These are phyloP conservation scores for Kurtzmaniella quercitrusa DNA, from an alignment of 1,139 yeast species.

Conservation along the genomic window DNA sequence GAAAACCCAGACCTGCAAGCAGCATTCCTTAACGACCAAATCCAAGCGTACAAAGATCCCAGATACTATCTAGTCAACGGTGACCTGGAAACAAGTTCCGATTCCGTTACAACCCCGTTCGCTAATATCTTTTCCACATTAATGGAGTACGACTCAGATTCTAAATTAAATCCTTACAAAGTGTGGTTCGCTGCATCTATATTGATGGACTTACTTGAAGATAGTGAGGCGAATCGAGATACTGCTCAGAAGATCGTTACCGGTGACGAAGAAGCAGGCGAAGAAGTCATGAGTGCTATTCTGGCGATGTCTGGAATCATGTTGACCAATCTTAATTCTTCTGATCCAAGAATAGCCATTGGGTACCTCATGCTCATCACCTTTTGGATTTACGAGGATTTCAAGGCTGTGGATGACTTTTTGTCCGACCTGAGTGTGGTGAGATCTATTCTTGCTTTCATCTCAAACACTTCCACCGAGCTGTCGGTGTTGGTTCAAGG, in stretches of 20 bases:
- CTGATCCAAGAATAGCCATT: constrained; percentile 73
- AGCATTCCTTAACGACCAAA: constrained; percentile 64
- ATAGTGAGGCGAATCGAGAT: constrained; percentile 47
- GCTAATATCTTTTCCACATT: constrained; percentile 64
- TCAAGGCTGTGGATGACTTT: constrained; percentile 71
- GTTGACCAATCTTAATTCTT: constrained; percentile 56
- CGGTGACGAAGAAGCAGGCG: constrained; percentile 66
- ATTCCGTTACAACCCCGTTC: constrained; percentile 19
- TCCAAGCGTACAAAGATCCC: constrained; percentile 38
- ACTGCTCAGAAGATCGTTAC: constrained; percentile 52
- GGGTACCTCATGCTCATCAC: constrained; percentile 76
- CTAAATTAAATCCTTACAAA: constrained; percentile 77
- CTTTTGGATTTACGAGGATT: constrained; percentile 77
- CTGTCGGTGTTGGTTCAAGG: constrained; percentile 67
- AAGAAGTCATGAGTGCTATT: constrained; percentile 68
- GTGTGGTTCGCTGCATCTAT: constrained; percentile 80
- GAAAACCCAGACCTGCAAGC: constrained; percentile 60
- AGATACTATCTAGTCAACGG: constrained; percentile 12
- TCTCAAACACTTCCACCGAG: constrained; percentile 59
- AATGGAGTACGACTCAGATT: constrained; percentile 74
- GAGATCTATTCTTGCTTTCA: constrained; percentile 62
- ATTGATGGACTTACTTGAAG: constrained; percentile 60
- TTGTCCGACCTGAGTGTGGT: constrained; percentile 62
- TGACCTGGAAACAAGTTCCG: constrained; percentile 5
- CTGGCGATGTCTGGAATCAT: constrained; percentile 79